A percentile compares a stretch with the other conserved stretches of the same genome.
Evolutionary conservation across 177 flowering plant genomes (phyloP).

Genomic region (Vitis hybrid): DNA sequence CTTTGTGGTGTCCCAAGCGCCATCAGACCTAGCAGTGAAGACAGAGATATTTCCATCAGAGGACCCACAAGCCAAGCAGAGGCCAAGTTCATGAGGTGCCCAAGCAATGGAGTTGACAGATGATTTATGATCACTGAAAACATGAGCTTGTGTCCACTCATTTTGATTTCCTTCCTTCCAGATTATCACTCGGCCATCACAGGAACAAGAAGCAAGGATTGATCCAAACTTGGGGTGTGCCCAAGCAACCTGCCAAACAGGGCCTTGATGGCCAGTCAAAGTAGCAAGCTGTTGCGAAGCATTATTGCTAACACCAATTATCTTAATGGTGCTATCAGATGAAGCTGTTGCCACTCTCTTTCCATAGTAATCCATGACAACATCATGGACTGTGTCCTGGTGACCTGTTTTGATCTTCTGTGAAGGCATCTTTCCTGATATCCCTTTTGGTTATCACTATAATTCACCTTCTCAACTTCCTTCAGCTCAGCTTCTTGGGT

Average conservation of each 20-base stretch:
- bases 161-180: slow-evolving; percentile 67
- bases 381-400: slow-evolving; percentile 60
- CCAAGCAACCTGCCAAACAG: slow-evolving; percentile 73
- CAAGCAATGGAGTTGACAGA: slow-evolving; percentile 66
- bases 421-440: slow-evolving; percentile 41
- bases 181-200: slow-evolving; percentile 53
- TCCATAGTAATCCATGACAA: slow-evolving; percentile 65
- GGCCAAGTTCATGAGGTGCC: slow-evolving; percentile 76
- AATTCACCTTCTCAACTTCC: too few relatives aligned
- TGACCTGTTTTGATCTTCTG: slow-evolving; percentile 70
- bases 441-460: background rate
- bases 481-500: too few relatives aligned
- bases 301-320: slow-evolving; percentile 43
- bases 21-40: slow-evolving; percentile 38
- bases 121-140: slow-evolving; percentile 53
- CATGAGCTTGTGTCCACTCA: slow-evolving; percentile 54
- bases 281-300: slow-evolving; percentile 57
- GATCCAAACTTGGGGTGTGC: slow-evolving; percentile 73
- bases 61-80: slow-evolving; percentile 61
- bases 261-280: slow-evolving; percentile 58
- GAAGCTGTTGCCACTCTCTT: slow-evolving; percentile 68
- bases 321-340: slow-evolving; percentile 56
- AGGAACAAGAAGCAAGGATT: slow-evolving; percentile 36
- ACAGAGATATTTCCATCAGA: slow-evolving; percentile 45
- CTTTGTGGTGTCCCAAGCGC: slow-evolving; percentile 52